These are phyloP conservation scores for Cantharellus anzutake DNA, from an alignment of 768 basidiomycete species.

Conservation along the genomic window DNA sequence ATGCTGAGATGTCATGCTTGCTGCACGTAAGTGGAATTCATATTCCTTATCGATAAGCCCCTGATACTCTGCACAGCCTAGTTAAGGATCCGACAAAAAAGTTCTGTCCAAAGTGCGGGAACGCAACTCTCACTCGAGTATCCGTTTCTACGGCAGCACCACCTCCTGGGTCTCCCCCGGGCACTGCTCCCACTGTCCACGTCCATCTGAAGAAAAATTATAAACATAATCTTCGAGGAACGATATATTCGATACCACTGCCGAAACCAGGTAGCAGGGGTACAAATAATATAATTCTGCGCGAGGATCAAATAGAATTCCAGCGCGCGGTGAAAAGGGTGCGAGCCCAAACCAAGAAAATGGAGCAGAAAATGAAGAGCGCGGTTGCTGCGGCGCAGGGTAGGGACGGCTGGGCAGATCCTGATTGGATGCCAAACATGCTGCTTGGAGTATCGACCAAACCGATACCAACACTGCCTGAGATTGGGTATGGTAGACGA, in stretches of 20 bases:
- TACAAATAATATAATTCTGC: conserved; percentile 54
- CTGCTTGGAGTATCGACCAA: conserved; percentile 32
- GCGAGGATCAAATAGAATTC: conserved; percentile 87
- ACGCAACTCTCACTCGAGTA: conserved; percentile 72
- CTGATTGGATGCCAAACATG: conserved; percentile 83
- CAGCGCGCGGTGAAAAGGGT: conserved; percentile 60
- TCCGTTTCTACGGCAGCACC: conserved; percentile 65
- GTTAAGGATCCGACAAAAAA: conserved; percentile 90
- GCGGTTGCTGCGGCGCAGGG: conserved; percentile 25
- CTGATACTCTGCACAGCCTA: conserved; percentile 32
- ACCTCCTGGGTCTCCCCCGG: conserved; percentile 21
- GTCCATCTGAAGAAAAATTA: conserved; percentile 93
- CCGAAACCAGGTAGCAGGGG: conserved; percentile 75
- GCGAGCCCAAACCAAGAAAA: conserved; percentile 53
- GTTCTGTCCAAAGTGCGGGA: conserved; percentile 96
- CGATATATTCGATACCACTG: conserved; percentile 78
- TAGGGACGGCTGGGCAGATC: conserved; percentile 60
- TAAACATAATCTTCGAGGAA: conserved; percentile 82
- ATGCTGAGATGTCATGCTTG: conserved; percentile 94
- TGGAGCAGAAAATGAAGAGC: conserved; percentile 57
- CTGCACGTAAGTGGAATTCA: conserved; percentile 62
- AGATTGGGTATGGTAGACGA: conserved; percentile 68
- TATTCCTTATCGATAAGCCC: background rate
- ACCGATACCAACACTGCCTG: conserved; percentile 51
- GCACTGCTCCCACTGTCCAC: conserved; percentile 47